phyloP scores from a whole-genome alignment of 768 basidiomycete genomes.

The Tulasnella sp. region DNA sequence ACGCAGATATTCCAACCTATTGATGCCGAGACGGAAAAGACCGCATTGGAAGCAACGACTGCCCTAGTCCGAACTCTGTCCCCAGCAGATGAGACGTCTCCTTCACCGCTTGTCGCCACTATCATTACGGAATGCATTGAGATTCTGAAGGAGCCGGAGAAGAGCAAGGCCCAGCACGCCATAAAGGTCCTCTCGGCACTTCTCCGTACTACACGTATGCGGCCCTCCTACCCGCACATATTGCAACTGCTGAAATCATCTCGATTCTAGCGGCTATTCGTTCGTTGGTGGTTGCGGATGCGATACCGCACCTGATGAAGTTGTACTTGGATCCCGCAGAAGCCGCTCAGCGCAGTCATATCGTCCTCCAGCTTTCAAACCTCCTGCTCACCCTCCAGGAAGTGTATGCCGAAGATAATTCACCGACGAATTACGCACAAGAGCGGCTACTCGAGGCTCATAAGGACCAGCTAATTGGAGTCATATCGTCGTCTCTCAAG shows the following conservation, averaged over 20 bases:
- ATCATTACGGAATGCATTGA: constrained; percentile 80
- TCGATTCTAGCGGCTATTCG: constrained; percentile 63
- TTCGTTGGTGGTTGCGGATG: constrained; percentile 66
- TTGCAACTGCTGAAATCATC: background rate
- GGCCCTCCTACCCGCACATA: constrained; percentile 27
- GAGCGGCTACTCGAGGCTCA: constrained; percentile 56
- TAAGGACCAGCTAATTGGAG: constrained; percentile 77
- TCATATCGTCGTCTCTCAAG: constrained; percentile 63
- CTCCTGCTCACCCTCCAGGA: constrained; percentile 53
- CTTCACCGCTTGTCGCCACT: constrained; percentile 66
- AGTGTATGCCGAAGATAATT: constrained; percentile 48
- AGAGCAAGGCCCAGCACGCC: constrained; percentile 86
- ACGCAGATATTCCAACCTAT: constrained; percentile 89
- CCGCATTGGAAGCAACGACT: constrained; percentile 72
- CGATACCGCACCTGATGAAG: constrained; percentile 72
- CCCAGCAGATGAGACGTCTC: constrained; percentile 42
- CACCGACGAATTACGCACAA: constrained; percentile 38
- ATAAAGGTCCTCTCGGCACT: constrained; percentile 81
- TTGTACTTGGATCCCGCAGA: constrained; percentile 77
- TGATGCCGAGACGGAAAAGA: constrained; percentile 71
- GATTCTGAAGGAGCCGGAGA: constrained; percentile 87
- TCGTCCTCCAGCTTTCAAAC: constrained; percentile 60
- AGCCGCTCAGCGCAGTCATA: constrained; percentile 63
- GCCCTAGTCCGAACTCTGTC: constrained; percentile 77
- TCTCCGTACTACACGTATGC: constrained; percentile 77